These are phyloP conservation scores for Hyphopichia homilentoma DNA, from an alignment of 805 yeast species.

Conservation along the genomic window DNA sequence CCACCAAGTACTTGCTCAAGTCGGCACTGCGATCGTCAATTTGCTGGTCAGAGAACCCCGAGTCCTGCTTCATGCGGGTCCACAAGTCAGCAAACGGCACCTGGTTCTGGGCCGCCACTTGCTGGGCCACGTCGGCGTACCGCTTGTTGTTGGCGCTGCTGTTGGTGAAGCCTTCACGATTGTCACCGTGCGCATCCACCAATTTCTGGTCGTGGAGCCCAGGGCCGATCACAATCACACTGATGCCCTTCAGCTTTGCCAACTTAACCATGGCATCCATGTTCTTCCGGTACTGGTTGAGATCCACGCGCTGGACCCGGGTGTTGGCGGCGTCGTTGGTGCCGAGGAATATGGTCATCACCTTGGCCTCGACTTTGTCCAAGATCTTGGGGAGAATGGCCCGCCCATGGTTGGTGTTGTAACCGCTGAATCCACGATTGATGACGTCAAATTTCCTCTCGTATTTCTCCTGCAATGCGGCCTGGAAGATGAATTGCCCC, in stretches of 20 bases:
- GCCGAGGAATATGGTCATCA: constrained; percentile 69
- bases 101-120: constrained; percentile 40
- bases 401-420: constrained; percentile 60
- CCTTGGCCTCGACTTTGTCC: constrained; percentile 36
- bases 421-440: constrained; percentile 76
- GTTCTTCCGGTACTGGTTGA: constrained; percentile 49
- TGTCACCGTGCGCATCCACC: constrained; percentile 8
- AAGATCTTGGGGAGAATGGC: constrained; percentile 40
- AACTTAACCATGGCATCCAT: constrained; percentile 37
- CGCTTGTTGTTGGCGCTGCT: constrained; percentile 39
- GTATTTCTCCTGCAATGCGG: constrained; percentile 48
- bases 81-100: constrained; percentile 61
- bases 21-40: constrained; percentile 27
- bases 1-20: constrained; percentile 19
- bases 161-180: constrained; percentile 24
- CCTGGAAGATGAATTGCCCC: constrained; percentile 43
- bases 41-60: constrained; percentile 35
- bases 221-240: constrained; percentile 61
- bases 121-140: constrained; percentile 50
- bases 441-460: constrained; percentile 63
- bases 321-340: constrained; percentile 58
- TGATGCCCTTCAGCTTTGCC: constrained; percentile 40
- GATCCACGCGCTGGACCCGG: constrained; percentile 42
- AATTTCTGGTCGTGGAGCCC: constrained; percentile 46
- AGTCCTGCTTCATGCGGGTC: constrained; percentile 32